Percentiles rank a stretch among this genome's conserved stretches.
Conservation (phyloP, 306 rosid species). For the Rubus parviflorus region DNA sequence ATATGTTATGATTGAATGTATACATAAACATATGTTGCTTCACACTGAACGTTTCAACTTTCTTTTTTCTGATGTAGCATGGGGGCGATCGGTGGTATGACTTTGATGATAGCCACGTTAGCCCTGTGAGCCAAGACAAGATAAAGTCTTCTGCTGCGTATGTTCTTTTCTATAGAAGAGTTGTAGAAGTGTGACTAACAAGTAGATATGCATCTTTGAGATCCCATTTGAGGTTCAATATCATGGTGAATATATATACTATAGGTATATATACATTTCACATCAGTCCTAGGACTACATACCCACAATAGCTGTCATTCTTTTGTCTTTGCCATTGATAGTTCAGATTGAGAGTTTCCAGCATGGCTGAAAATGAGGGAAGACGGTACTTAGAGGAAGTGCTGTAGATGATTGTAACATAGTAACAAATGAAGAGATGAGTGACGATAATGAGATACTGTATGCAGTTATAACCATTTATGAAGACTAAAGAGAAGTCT, state of each 20-base stretch:
- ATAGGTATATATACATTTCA: slow-evolving; percentile 21
- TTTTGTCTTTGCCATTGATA: slow-evolving; percentile 32
- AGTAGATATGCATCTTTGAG: slow-evolving; percentile 35
- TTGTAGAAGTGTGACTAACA: slow-evolving; percentile 40
- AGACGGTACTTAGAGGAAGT: slow-evolving; percentile 27
- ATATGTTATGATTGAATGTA: not conserved
- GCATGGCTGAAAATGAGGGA: slow-evolving; percentile 30
- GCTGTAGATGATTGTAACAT: slow-evolving; percentile 42
- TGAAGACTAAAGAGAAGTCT: slow-evolving; percentile 22
- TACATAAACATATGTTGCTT: slow-evolving; percentile 12
- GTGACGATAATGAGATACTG: slow-evolving; percentile 36
- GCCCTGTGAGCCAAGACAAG: slow-evolving; percentile 79
- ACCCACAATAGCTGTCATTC: slow-evolving; percentile 41
- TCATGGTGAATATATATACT: slow-evolving; percentile 26
- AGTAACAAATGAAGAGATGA: slow-evolving; percentile 37
- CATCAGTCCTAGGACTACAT: slow-evolving; percentile 37
- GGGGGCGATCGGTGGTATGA: slow-evolving; percentile 95
- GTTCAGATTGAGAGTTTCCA: slow-evolving; percentile 34
- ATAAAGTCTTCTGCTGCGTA: slow-evolving; percentile 94
- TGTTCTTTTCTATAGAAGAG: slow-evolving; percentile 96
- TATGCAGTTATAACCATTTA: slow-evolving; percentile 36
- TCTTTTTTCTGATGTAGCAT: slow-evolving; percentile 53
- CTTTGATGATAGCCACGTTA: slow-evolving; percentile 88
- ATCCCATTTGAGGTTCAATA: slow-evolving; percentile 32
- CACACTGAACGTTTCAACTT: slow-evolving; percentile 19